Conservation (phyloP, 805 yeast species). For the Candida tibetensis region DNA sequence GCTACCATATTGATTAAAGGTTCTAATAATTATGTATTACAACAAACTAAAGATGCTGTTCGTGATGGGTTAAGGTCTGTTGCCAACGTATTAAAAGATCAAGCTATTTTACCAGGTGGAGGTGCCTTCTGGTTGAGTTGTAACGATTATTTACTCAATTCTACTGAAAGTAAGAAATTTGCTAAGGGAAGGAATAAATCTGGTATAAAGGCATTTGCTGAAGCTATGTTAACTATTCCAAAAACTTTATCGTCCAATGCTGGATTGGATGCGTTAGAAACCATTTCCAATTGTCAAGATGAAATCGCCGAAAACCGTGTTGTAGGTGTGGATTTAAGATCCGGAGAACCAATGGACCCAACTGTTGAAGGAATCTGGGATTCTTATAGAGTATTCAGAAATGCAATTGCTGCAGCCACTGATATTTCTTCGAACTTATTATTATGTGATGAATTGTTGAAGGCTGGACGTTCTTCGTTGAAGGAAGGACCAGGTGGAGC, state of each 20-base stretch:
- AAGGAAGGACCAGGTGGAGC: constrained; percentile 45
- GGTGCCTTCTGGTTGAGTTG: constrained; percentile 93
- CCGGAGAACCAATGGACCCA: constrained; percentile 97
- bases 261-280: constrained; percentile 89
- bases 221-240: constrained; percentile 86
- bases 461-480: constrained; percentile 94
- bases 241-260: constrained; percentile 90
- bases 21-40: constrained; percentile 82
- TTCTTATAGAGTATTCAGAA: constrained; percentile 88
- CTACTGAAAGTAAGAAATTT: constrained; percentile 43
- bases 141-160: constrained; percentile 58
- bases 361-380: constrained; percentile 95
- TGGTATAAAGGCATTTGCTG: constrained; percentile 92
- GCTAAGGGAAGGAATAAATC: constrained; percentile 83
- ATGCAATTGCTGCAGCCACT: constrained; percentile 87
- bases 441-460: constrained; percentile 91
- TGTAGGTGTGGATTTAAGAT: constrained; percentile 85
- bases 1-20: constrained; percentile 93
- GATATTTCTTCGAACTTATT: constrained; percentile 91
- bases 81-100: constrained; percentile 84
- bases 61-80: constrained; percentile 97
- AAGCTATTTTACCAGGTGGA: constrained; percentile 89
- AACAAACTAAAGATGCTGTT: constrained; percentile 94
- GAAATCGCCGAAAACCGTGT: constrained; percentile 75
- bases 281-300: constrained; percentile 86